Evolutionary conservation across 805 yeast genomes (phyloP).

Genomic region (Diddensiella transvaalensis): DNA sequence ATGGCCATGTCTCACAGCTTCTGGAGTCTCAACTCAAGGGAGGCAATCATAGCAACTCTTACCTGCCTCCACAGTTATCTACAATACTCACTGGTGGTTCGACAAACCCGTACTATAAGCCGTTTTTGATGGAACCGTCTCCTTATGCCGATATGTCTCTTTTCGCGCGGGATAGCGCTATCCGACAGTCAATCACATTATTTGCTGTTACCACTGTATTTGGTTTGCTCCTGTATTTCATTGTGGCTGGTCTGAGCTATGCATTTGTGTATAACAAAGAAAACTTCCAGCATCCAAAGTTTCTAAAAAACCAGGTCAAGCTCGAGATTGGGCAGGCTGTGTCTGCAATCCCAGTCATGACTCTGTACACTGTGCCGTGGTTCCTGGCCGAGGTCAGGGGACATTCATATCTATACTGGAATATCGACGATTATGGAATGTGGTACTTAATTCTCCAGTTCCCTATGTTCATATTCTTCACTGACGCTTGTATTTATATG

Average conservation of each 20-base stretch:
- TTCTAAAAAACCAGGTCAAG: conserved; percentile 86
- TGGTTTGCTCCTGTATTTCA: conserved; percentile 80
- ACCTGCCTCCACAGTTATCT: neutral
- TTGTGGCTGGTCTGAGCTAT: conserved; percentile 75
- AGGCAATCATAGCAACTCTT: neutral
- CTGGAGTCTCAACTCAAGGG: neutral
- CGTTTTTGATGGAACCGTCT: conserved; percentile 48
- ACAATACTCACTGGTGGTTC: neutral
- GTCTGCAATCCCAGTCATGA: conserved; percentile 87
- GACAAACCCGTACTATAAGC: neutral
- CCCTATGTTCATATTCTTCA: conserved; percentile 81
- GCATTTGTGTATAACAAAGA: conserved; percentile 77
- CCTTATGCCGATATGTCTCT: conserved; percentile 61
- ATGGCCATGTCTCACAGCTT: conserved; percentile 5
- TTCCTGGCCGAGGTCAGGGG: conserved; percentile 82
- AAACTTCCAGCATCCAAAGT: conserved; percentile 93
- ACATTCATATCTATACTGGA: conserved; percentile 70
- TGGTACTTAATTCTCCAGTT: conserved; percentile 65
- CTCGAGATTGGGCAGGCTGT: conserved; percentile 77
- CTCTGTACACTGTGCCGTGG: conserved; percentile 83
- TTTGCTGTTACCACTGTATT: conserved; percentile 69
- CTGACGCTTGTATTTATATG: conserved; percentile 88
- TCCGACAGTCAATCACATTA: conserved; percentile 69
- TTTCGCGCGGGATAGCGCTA: conserved; percentile 63
- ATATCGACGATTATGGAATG: conserved; percentile 62